These are phyloP conservation scores for Suhomyces chickasaworum DNA, from an alignment of 1,139 yeast species.

Conservation along the genomic window DNA sequence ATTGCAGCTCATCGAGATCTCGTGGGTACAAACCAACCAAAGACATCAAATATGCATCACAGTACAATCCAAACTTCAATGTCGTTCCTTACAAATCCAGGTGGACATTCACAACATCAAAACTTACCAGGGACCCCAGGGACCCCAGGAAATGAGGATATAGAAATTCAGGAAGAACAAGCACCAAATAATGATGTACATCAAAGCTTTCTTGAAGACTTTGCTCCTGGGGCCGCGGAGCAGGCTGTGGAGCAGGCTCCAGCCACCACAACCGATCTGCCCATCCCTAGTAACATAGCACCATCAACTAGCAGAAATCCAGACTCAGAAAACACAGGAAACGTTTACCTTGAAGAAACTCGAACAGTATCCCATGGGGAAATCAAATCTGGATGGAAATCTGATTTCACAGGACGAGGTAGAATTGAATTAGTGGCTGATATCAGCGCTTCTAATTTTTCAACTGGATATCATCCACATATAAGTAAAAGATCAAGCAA, in stretches of 20 bases:
- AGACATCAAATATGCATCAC: slow-evolving; percentile 34
- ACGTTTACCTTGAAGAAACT: slow-evolving; percentile 67
- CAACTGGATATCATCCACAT: slow-evolving; percentile 55
- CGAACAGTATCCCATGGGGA: slow-evolving; percentile 78
- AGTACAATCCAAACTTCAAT: slow-evolving; percentile 41
- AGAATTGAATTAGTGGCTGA: slow-evolving; percentile 75
- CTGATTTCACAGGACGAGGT: slow-evolving; percentile 79
- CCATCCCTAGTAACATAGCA: background rate
- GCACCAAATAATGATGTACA: slow-evolving; percentile 19
- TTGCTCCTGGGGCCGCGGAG: slow-evolving; percentile 10
- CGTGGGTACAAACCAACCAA: slow-evolving; percentile 10
- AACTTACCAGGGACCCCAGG: slow-evolving; percentile 1
- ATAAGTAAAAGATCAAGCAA: slow-evolving; percentile 31
- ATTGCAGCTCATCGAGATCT: slow-evolving; percentile 17
- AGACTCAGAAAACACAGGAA: slow-evolving; percentile 24
- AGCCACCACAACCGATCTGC: slow-evolving; percentile 28
- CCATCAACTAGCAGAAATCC: slow-evolving; percentile 9
- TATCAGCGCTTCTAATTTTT: slow-evolving; percentile 55
- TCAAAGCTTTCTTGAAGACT: slow-evolving; percentile 12
- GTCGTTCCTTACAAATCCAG: slow-evolving; percentile 20
- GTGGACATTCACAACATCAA: slow-evolving; percentile 12
- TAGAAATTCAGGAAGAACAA: slow-evolving; percentile 6
- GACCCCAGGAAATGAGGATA: slow-evolving; percentile 10
- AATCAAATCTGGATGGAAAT: slow-evolving; percentile 89
- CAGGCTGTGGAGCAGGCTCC: slow-evolving; percentile 24